These are phyloP conservation scores for Rhododendron simsii DNA, from an alignment of 148 eudicot species.

Conservation along the genomic window DNA sequence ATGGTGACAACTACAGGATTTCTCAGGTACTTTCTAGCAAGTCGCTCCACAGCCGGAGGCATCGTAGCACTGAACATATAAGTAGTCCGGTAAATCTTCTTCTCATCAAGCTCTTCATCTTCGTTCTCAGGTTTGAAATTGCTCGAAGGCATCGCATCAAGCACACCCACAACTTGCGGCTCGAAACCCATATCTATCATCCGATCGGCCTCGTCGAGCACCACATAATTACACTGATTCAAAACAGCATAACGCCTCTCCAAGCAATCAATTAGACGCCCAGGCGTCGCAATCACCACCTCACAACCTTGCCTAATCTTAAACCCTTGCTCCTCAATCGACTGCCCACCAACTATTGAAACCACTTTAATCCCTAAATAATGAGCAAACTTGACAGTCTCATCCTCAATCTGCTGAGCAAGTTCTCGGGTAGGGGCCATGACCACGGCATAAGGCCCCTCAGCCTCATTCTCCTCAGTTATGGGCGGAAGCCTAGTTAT, in stretches of 20 bases:
- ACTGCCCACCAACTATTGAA: slow-evolving; percentile 82
- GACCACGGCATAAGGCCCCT: slow-evolving; percentile 90
- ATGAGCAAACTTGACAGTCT: slow-evolving; percentile 73
- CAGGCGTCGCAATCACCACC: slow-evolving; percentile 83
- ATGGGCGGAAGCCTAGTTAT: slow-evolving; percentile 48
- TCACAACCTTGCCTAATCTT: slow-evolving; percentile 85
- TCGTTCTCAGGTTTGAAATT: slow-evolving; percentile 80
- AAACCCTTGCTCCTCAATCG: slow-evolving; percentile 83
- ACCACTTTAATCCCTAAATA: slow-evolving; percentile 74
- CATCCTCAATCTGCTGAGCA: slow-evolving; percentile 84
- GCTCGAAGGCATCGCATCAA: slow-evolving; percentile 87
- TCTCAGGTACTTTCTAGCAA: slow-evolving; percentile 78
- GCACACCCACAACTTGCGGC: slow-evolving; percentile 69
- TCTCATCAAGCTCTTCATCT: slow-evolving; percentile 82
- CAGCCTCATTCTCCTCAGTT: slow-evolving; percentile 50
- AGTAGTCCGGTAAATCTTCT: slow-evolving; percentile 67
- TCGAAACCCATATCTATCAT: slow-evolving; percentile 94
- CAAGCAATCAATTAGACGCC: slow-evolving; percentile 71
- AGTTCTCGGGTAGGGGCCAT: slow-evolving; percentile 92
- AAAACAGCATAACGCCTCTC: slow-evolving; percentile 59
- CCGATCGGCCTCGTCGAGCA: slow-evolving; percentile 82
- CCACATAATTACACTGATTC: slow-evolving; percentile 83
- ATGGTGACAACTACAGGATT: slow-evolving; percentile 80
- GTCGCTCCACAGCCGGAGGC: slow-evolving; percentile 81
- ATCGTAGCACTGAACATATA: slow-evolving; percentile 88